These are phyloP conservation scores for Hypomontagnella submonticulosa DNA, from an alignment of 495 filamentous ascomycete species.

Conservation along the genomic window DNA sequence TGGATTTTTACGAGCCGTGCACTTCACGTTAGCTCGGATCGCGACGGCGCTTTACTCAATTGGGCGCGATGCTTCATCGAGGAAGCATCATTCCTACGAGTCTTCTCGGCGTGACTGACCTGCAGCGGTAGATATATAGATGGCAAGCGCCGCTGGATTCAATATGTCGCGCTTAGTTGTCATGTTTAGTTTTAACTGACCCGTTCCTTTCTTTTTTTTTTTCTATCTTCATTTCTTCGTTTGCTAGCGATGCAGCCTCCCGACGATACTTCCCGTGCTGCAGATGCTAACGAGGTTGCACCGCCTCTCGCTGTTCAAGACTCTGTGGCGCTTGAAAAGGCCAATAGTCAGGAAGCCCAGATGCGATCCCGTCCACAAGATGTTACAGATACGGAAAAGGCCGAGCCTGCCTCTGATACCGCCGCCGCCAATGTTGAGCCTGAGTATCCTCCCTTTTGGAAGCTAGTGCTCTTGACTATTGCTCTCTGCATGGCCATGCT, in stretches of 20 bases:
- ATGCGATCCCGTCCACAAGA: constrained; percentile 17
- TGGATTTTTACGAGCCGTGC: too few species aligned
- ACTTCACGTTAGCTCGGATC: too few species aligned
- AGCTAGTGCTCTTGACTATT: constrained; percentile 30
- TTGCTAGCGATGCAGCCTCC: constrained; percentile 8
- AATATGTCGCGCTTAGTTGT: neutral
- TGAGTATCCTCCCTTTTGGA: constrained; percentile 34
- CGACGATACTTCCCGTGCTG: constrained; percentile 6
- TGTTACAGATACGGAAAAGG: constrained; percentile 20
- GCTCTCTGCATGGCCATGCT: constrained; percentile 35
- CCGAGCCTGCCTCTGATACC: constrained; percentile 1
- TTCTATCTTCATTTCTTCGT: neutral
- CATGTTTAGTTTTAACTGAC: neutral
- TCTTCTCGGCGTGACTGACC: too few species aligned
- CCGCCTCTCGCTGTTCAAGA: neutral
- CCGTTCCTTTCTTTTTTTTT: neutral
- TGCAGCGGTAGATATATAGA: neutral
- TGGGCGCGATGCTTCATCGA: too few species aligned
- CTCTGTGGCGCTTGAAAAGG: constrained; percentile 9
- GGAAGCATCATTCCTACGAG: too few species aligned
- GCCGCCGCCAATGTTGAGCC: constrained; percentile 14
- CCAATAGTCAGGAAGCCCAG: constrained; percentile 14
- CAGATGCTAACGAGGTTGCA: neutral
- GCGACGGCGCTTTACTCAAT: too few species aligned
- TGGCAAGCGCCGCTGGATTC: neutral